These are phyloP conservation scores for Escallonia herrerae DNA, from an alignment of 129 eudicot species.

Conservation along the genomic window DNA sequence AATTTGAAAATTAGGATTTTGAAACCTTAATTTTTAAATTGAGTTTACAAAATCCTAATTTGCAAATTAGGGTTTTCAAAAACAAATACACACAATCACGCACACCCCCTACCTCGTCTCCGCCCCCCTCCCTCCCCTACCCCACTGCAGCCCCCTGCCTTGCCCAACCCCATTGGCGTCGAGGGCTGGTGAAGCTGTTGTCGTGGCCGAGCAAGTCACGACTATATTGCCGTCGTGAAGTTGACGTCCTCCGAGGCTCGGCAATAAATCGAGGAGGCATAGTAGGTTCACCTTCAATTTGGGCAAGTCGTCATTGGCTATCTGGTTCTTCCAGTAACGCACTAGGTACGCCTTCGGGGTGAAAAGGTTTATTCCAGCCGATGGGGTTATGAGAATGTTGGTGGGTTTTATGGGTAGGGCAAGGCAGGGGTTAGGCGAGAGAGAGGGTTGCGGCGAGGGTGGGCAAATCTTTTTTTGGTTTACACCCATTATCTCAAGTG, in stretches of 20 bases:
- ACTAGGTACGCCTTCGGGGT: slow-evolving; percentile 44
- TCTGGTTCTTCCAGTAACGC: slow-evolving; percentile 76
- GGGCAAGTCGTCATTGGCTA: slow-evolving; percentile 58
- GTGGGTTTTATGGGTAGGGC: slow-evolving; percentile 36
- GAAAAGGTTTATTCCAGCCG: slow-evolving; percentile 43
- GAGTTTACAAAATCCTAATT: too few species aligned
- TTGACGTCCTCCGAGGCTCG: slow-evolving; percentile 43
- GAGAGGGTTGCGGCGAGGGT: neutral
- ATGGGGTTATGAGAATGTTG: slow-evolving; percentile 21
- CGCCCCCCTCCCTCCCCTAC: too few species aligned
- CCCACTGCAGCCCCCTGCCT: too few species aligned
- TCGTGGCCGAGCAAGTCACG: slow-evolving; percentile 76
- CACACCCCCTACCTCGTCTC: too few species aligned
- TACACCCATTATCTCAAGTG: too few species aligned
- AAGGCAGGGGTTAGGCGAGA: too few species aligned
- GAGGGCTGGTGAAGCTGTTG: slow-evolving; percentile 33
- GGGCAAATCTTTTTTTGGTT: too few species aligned
- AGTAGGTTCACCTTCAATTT: slow-evolving; percentile 58
- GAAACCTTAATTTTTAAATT: too few species aligned
- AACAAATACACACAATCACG: too few species aligned
- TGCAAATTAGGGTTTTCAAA: too few species aligned
- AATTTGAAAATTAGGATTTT: too few species aligned
- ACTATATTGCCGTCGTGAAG: slow-evolving; percentile 50
- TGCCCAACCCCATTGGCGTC: too few species aligned
- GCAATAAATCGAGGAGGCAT: slow-evolving; percentile 63